Conservation (phyloP, 148 eudicot genomes). For the Cornus controversa region DNA sequence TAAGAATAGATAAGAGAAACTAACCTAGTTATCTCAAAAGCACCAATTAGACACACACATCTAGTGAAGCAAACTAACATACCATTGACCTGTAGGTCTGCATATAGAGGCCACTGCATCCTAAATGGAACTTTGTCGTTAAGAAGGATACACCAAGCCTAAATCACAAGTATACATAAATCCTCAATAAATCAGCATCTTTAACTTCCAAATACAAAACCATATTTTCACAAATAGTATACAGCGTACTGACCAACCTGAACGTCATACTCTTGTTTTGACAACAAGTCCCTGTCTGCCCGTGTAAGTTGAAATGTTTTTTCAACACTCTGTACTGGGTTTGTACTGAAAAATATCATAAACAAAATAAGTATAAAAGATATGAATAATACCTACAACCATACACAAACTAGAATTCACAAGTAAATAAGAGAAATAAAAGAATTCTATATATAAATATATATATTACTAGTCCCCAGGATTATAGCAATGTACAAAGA, state of each 20-base stretch:
- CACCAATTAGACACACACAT: background rate
- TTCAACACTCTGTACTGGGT: slow-evolving; percentile 61
- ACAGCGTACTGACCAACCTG: slow-evolving; percentile 55
- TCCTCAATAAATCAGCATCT: background rate
- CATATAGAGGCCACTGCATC: slow-evolving; percentile 92
- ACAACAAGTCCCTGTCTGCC: slow-evolving; percentile 59
- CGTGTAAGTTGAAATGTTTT: slow-evolving; percentile 64
- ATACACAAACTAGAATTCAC: background rate
- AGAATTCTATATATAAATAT: background rate
- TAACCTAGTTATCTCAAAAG: background rate
- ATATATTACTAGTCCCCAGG: background rate
- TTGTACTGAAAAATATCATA: slow-evolving; percentile 52
- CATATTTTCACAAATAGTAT: background rate
- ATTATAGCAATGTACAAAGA: too few species aligned
- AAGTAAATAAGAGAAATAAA: too few species aligned
- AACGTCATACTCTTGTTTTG: slow-evolving; percentile 63
- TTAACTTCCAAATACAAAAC: background rate
- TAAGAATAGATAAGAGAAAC: background rate
- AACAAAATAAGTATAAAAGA: background rate
- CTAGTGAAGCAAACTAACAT: slow-evolving; percentile 12
- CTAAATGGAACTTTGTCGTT: slow-evolving; percentile 89
- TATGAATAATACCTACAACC: background rate
- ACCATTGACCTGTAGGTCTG: slow-evolving; percentile 92
- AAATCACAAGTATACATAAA: slow-evolving; percentile 14
- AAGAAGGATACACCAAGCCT: slow-evolving; percentile 96